These are phyloP conservation scores for Alnus glutinosa DNA, from an alignment of 306 rosid species.

Conservation along the genomic window DNA sequence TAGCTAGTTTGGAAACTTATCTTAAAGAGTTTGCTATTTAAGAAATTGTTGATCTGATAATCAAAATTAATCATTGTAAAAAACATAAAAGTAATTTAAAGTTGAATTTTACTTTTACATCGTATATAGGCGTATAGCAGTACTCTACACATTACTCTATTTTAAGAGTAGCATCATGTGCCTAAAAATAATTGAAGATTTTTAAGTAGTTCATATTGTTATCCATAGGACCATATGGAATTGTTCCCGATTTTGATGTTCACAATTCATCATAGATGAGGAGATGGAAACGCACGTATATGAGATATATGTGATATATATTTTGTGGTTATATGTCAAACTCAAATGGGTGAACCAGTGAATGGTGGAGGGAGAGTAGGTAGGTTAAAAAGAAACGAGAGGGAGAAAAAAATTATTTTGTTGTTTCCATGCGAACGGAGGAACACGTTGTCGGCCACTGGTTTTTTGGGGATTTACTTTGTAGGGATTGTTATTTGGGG, in stretches of 20 bases:
- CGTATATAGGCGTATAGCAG: no score
- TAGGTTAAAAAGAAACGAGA: not conserved
- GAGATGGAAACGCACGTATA: no score
- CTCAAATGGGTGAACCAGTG: not conserved
- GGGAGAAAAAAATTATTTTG: slow-evolving; percentile 25
- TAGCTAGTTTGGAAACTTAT: not conserved
- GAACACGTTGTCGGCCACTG: slow-evolving; percentile 67
- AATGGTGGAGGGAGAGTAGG: not conserved
- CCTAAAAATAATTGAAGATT: not conserved
- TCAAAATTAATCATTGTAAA: no score
- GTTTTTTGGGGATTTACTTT: slow-evolving; percentile 24
- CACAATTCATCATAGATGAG: no score
- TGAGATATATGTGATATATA: no score
- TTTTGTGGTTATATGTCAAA: not conserved
- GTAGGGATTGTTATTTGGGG: slow-evolving; percentile 28
- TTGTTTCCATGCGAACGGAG: slow-evolving; percentile 40
- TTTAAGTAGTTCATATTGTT: not conserved
- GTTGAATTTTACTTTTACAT: no score
- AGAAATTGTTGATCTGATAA: no score
- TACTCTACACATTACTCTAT: no score
- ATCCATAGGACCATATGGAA: not conserved
- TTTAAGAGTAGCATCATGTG: not conserved
- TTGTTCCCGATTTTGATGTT: no score
- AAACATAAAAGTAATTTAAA: no score
- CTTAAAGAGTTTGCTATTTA: not conserved